Percentiles rank a stretch among this genome's conserved stretches.
phyloP scores from a whole-genome alignment of 805 yeast species.

The Saturnispora diversa region DNA sequence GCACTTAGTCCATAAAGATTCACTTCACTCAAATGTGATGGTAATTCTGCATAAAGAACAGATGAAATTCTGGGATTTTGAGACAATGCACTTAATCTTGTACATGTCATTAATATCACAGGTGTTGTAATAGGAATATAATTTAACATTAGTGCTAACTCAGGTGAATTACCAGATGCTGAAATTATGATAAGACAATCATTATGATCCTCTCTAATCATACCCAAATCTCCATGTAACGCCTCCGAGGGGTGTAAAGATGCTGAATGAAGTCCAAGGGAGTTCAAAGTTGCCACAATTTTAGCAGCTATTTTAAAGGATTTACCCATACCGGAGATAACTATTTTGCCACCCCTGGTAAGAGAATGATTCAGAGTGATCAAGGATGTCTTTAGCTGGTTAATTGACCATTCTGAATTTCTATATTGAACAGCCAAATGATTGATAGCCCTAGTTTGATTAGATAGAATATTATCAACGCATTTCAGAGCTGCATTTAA shows the following conservation, averaged over 20 bases:
- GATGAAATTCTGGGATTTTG: constrained; percentile 41
- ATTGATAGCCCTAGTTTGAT: constrained; percentile 41
- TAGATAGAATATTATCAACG: constrained; percentile 34
- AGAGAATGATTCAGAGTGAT: constrained; percentile 36
- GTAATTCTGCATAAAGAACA: constrained; percentile 55
- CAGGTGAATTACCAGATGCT: constrained; percentile 80
- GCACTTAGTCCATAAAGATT: constrained; percentile 73
- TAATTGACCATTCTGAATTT: constrained; percentile 37
- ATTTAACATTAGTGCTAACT: constrained; percentile 48
- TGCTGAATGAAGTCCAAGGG: constrained; percentile 63
- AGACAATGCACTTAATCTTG: constrained; percentile 47
- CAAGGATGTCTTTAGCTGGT: constrained; percentile 37
- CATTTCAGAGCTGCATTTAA: constrained; percentile 24
- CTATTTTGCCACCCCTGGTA: constrained; percentile 54
- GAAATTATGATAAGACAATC: constrained; percentile 61
- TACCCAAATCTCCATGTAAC: constrained; percentile 82
- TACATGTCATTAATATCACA: constrained; percentile 56
- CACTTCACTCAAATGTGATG: constrained; percentile 48
- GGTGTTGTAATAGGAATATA: constrained; percentile 50
- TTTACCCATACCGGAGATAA: constrained; percentile 80
- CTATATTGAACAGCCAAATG: constrained; percentile 40
- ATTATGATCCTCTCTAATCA: constrained; percentile 44
- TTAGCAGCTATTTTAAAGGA: constrained; percentile 73
- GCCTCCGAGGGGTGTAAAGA: constrained; percentile 80
- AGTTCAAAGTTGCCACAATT: constrained; percentile 73